These are phyloP conservation scores for Moringa oleifera DNA, from an alignment of 345 rosid species.

Conservation along the genomic window DNA sequence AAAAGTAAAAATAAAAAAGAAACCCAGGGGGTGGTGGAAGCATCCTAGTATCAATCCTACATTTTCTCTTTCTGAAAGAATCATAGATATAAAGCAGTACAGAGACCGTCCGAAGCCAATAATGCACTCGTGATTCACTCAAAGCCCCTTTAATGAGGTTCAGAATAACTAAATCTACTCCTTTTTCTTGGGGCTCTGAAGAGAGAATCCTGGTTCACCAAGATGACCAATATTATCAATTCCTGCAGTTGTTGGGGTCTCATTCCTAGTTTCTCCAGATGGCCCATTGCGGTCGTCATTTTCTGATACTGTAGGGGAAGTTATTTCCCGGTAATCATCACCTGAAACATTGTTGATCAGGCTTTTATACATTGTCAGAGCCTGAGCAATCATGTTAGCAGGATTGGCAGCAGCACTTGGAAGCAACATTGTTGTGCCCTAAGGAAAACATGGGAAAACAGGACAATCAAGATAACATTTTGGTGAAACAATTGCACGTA, in stretches of 20 bases:
- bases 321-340: constrained; percentile 17
- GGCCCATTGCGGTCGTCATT: constrained; percentile 18
- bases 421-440: constrained; percentile 93
- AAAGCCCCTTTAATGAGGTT: background rate
- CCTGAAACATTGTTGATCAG: constrained; percentile 38
- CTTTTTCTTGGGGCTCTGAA: constrained; percentile 43
- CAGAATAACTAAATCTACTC: constrained; percentile 4
- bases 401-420: constrained; percentile 66
- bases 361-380: constrained; percentile 70
- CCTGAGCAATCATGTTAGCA: constrained; percentile 69
- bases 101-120: background rate
- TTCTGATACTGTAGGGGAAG: constrained; percentile 19
- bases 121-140: background rate
- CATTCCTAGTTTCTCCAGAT: constrained; percentile 23
- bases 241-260: constrained; percentile 17
- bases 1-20: too few relatives aligned
- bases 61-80: background rate
- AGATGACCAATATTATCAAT: constrained; percentile 13
- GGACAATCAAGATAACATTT: background rate
- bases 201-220: constrained; percentile 44
- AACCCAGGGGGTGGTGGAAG: too few relatives aligned
- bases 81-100: background rate
- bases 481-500: background rate
- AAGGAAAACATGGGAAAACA: constrained; percentile 2
- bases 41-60: too few relatives aligned